Base-by-base conservation (phyloP, 768 basidiomycete species). In the Pleurotus sapidus region DNA sequence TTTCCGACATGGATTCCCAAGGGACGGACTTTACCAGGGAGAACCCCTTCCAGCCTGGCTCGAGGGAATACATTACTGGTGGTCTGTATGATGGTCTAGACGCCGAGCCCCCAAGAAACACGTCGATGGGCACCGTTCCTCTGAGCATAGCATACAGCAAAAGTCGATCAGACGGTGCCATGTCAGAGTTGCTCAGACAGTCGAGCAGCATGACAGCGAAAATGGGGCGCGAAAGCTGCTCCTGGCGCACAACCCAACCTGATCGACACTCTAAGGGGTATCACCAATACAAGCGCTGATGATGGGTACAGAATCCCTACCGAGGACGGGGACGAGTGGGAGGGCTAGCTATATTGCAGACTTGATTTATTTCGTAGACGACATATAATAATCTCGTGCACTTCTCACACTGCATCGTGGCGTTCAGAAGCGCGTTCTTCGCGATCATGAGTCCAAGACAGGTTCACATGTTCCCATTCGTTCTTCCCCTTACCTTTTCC, bases 41-140 rank as follows among this genome's bases (percentile, higher is more conserved):
- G 46, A 86, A 85, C 61, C 76, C 81, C 0, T 69, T 81, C 60
- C 57, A 60, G 2, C 79, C 79, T n/a, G 84, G 85, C 6, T 78
- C 78, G 49, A 67, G 57, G 42, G 75, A 77, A 42, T 86, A 86
- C 66, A 74, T 57, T 30, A 39, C n/a, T n/a, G 42, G 42, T 5
- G 42, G 42, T n/a, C 20, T 17, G 7, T n/a, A 17, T 45, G n/a
- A n/a, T 17, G 42, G 42, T 45, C n/a, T 45, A 14, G 30, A 34
- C 11, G 30, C 30, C 30, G 30, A 34, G 30, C 30, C 30, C 9
- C 30, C 30, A 34, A 34, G 30, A 34, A 34, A 34, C 24, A 18
- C n/a, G 37, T 40, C 34, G 18, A 23, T n/a, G 17, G 51, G 38
- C 15, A 25, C 11, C 2, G 51, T 54, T 42, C 51, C 51, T 14